These are phyloP conservation scores for Sinapis alba DNA, from an alignment of 441 rosid species.

Conservation along the genomic window DNA sequence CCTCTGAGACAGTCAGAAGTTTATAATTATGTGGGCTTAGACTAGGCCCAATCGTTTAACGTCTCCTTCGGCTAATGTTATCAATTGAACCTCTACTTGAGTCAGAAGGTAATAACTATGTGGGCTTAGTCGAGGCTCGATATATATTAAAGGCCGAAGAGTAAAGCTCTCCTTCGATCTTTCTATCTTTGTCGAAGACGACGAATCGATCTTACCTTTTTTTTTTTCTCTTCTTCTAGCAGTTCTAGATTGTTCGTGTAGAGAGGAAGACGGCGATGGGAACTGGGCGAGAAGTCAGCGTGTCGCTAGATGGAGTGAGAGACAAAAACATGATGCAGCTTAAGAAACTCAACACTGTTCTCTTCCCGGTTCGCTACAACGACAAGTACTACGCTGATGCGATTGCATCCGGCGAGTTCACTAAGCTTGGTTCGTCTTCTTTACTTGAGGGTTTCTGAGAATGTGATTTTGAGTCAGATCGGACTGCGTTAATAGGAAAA, in stretches of 20 bases:
- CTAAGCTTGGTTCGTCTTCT: constrained; percentile 58
- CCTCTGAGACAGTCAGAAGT: no score
- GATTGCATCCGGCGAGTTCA: constrained; percentile 85
- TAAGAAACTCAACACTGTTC: constrained; percentile 86
- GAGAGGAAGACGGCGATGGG: constrained; percentile 58
- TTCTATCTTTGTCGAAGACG: neutral
- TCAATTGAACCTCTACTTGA: neutral
- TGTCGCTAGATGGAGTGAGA: constrained; percentile 85
- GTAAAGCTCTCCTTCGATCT: neutral
- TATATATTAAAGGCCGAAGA: neutral
- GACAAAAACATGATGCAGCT: constrained; percentile 98
- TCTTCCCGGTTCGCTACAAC: constrained; percentile 92
- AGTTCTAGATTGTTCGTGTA: neutral
- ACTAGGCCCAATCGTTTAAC: no score
- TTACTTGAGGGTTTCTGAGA: neutral
- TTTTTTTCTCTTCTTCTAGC: neutral
- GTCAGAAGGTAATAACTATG: neutral
- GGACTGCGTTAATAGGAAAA: constrained; percentile 1
- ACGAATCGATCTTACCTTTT: neutral
- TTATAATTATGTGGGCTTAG: no score
- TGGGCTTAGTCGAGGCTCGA: neutral
- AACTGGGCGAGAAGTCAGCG: constrained; percentile 67
- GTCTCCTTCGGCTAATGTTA: constrained; percentile 5
- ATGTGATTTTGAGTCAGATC: constrained; percentile 22
- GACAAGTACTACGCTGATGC: constrained; percentile 91